A percentile compares a stretch with the other conserved stretches of the same genome.
phyloP scores from a whole-genome alignment of 1,284 basidiomycete species.

The Violaceomyces palustris region DNA sequence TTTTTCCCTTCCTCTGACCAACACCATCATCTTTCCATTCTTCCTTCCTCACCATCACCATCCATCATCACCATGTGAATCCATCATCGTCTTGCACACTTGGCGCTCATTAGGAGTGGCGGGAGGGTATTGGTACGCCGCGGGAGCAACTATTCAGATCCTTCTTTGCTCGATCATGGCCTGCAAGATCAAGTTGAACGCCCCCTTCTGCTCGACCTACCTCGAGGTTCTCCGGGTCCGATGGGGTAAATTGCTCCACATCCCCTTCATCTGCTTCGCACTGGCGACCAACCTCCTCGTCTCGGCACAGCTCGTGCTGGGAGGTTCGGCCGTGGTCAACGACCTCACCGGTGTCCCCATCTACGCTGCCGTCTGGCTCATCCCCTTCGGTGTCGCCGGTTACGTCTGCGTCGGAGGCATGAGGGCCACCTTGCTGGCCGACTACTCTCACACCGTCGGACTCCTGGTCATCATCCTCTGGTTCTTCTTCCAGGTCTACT shows the following conservation, averaged over 20 bases:
- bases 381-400: constrained; percentile 40
- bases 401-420: constrained; percentile 49
- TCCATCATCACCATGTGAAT: too few species aligned
- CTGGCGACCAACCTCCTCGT: constrained; percentile 63
- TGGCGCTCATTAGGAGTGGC: too few species aligned
- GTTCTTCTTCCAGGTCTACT: constrained; percentile 68
- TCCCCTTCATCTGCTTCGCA: constrained; percentile 72
- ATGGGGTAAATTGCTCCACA: constrained; percentile 70
- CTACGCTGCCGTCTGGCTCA: constrained; percentile 42
- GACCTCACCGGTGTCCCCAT: constrained; percentile 59
- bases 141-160: constrained; percentile 61
- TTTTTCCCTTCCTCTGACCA: too few species aligned
- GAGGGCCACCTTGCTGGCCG: constrained; percentile 45
- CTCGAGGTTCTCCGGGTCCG: constrained; percentile 66
- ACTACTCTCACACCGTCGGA: constrained; percentile 48
- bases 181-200: constrained; percentile 61
- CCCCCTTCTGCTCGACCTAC: constrained; percentile 61
- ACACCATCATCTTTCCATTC: too few species aligned
- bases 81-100: too few species aligned
- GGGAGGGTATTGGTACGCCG: constrained; percentile 35
- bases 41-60: too few species aligned
- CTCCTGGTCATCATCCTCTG: constrained; percentile 51
- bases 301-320: constrained; percentile 44
- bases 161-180: constrained; percentile 60
- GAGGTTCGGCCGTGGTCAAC: constrained; percentile 43